Evolutionary conservation across 1,139 yeast genomes (phyloP), one percentile per base, ranked within the genome.

Genomic region (Meyerozyma guilliermondii): DNA sequence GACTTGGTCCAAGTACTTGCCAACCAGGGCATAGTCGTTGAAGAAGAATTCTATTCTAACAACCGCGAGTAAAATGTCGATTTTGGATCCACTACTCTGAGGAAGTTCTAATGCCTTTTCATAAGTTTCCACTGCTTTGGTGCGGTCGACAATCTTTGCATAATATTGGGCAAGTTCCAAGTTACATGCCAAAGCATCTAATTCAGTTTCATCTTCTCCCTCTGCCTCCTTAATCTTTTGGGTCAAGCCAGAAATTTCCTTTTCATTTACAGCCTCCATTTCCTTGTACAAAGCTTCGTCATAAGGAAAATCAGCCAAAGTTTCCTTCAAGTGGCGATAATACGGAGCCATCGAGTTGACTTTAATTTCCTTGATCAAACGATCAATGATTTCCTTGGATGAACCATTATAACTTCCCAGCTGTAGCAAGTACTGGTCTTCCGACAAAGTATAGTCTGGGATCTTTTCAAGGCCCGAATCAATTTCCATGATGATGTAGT

Each of bases 31-130:
- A 57, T 81, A 83, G 66, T 92, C 96, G 57, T 81, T 81, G 62
- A 78, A 92, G 65, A 92, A 91, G 58, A 89, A 83, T 20, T 95
- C 97, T 46, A 94, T 68, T 58, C 98, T 80, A 14, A 91, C 76
- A 53, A 89, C 79, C 10, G 96, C 80, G 58, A 92, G 75, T 50
- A 81, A 71, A 43, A 88, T 78, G 62, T 94, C 98, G 55, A 92
- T 92, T 62, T 91, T 91, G 35, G 87, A 74, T 13, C 98, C 98
- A 0, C 94, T 79, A 34, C 92, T 84, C 38, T 92, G 91, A 1
- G 96, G 81, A 55, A 85, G 69, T 43, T 83, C 92, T 50, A 81
- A 73, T 1, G 96, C 91, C 59, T 84, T 83, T 47, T 81, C 76
- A 52, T 87, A 76, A 1, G 91, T 81, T 38, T 74, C 71, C 40